These are phyloP conservation scores for Vigna reflexopilosa DNA, from an alignment of 306 rosid species.

Conservation along the genomic window DNA sequence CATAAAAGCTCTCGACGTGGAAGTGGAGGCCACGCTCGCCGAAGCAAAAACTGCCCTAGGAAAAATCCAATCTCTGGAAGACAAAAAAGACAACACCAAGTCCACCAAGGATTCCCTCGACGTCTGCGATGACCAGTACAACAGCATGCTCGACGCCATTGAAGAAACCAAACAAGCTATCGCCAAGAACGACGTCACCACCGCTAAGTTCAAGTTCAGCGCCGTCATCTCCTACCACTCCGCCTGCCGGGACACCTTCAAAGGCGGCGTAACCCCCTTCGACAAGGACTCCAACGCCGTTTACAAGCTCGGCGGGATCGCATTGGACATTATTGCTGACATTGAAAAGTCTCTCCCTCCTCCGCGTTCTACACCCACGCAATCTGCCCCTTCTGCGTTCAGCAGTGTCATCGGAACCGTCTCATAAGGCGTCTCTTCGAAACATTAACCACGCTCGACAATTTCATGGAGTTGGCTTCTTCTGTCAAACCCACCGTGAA, in stretches of 20 bases:
- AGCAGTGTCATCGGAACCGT: slow-evolving; percentile 41
- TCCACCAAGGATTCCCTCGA: not conserved
- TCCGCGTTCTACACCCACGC: too few relatives aligned
- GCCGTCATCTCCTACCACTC: slow-evolving; percentile 28
- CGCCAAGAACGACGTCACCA: not conserved
- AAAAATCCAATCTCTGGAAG: not conserved
- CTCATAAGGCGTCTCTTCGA: not conserved
- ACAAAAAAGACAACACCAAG: accelerated
- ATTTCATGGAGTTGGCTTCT: too few relatives aligned
- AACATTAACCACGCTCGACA: too few relatives aligned
- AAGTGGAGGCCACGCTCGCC: slow-evolving; percentile 21
- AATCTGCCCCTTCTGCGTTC: slow-evolving; percentile 7
- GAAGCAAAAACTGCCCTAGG: not conserved
- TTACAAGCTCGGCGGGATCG: slow-evolving; percentile 43
- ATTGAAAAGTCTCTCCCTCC: not conserved
- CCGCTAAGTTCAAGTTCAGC: slow-evolving; percentile 27
- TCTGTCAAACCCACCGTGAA: too few relatives aligned
- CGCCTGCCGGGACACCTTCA: slow-evolving; percentile 40
- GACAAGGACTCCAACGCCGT: not conserved
- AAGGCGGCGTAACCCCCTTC: not conserved
- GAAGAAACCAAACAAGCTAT: slow-evolving; percentile 7
- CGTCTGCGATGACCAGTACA: slow-evolving; percentile 35
- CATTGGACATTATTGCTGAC: slow-evolving; percentile 42
- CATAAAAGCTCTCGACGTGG: slow-evolving; percentile 2
- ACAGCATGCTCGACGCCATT: slow-evolving; percentile 32